Evolutionary conservation across 805 yeast genomes (phyloP).

Genomic region (Ogataea sp.): DNA sequence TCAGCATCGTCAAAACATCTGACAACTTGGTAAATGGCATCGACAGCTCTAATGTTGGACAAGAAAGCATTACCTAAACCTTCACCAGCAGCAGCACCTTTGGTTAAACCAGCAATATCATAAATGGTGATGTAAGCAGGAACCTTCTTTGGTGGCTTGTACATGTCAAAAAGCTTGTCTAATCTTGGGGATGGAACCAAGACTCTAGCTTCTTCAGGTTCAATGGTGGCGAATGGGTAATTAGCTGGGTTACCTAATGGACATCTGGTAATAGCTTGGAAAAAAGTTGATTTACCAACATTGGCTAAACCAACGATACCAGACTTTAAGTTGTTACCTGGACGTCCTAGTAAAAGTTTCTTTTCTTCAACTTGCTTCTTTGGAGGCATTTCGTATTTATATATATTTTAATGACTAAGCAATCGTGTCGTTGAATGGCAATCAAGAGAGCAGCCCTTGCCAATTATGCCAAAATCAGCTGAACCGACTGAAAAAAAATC

Average conservation of each 20-base stretch:
- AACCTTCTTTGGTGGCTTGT: constrained; percentile 76
- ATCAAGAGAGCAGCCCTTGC: too few relatives aligned
- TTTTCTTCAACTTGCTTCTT: constrained; percentile 32
- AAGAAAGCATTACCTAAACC: constrained; percentile 97
- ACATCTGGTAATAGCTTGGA: constrained; percentile 92
- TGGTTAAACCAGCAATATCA: constrained; percentile 97
- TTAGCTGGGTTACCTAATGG: constrained; percentile 95
- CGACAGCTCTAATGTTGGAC: constrained; percentile 94
- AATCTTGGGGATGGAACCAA: constrained; percentile 87
- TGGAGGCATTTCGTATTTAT: constrained; percentile 27
- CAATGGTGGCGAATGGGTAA: constrained; percentile 96
- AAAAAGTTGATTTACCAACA: constrained; percentile 95
- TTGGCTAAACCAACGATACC: constrained; percentile 96
- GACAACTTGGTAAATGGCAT: constrained; percentile 95
- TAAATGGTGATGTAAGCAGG: constrained; percentile 91
- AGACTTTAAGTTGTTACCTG: constrained; percentile 36
- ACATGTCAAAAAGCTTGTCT: constrained; percentile 64
- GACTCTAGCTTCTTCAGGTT: constrained; percentile 97
- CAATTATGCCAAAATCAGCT: too few relatives aligned
- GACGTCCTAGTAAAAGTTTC: constrained; percentile 30
- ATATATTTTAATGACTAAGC: too few relatives aligned
- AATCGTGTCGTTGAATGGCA: too few relatives aligned
- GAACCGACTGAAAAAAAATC: too few relatives aligned
- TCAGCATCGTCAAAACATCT: constrained; percentile 98
- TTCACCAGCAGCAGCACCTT: constrained; percentile 95